These are phyloP conservation scores for Malania oleifera DNA, from an alignment of 164 flowering plant species.

Conservation along the genomic window DNA sequence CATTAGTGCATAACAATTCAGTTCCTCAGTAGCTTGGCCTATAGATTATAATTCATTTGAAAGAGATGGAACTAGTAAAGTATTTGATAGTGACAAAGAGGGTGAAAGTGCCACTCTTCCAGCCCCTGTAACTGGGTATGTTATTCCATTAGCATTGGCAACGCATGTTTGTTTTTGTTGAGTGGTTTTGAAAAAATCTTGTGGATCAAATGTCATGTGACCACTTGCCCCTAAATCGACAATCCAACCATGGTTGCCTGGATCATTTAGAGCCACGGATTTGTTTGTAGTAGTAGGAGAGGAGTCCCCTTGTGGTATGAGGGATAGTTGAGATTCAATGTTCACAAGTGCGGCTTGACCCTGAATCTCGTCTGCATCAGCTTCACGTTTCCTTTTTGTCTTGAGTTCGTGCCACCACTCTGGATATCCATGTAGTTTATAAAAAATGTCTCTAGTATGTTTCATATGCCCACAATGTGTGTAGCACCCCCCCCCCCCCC, in stretches of 20 bases:
- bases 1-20: slow-evolving; percentile 3
- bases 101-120: neutral
- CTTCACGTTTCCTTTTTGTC: neutral
- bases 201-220: slow-evolving; percentile 4
- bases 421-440: neutral
- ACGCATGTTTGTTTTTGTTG: neutral
- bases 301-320: neutral
- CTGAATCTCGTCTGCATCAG: too few species aligned
- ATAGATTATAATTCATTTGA: neutral
- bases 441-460: neutral
- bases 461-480: slow-evolving; percentile 3
- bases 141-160: slow-evolving; percentile 3
- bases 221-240: neutral
- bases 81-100: neutral
- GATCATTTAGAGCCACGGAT: neutral
- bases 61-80: neutral
- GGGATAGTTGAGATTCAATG: neutral
- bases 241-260: neutral
- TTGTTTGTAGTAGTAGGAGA: too few species aligned
- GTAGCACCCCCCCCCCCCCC: neutral
- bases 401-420: slow-evolving; percentile 2
- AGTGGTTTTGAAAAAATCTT: neutral
- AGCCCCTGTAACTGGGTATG: neutral
- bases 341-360: too few species aligned
- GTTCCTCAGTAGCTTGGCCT: neutral